Evolutionary conservation across 1,284 basidiomycete genomes (phyloP).

Genomic region (Hypsizygus ulmarius): DNA sequence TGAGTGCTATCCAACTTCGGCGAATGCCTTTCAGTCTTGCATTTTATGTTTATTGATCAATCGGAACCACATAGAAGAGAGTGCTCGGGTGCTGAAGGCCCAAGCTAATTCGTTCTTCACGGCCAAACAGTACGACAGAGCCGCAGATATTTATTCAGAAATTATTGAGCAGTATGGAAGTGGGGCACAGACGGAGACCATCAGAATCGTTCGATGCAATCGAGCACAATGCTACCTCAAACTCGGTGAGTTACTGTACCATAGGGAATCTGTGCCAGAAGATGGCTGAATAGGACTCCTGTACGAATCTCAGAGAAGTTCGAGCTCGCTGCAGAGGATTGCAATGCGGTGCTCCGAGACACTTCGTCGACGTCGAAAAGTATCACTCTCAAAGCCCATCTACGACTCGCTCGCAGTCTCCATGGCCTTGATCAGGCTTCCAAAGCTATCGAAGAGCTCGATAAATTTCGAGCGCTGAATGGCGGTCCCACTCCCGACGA

Average conservation of each 20-base stretch:
- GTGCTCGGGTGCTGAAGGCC: too few relatives aligned
- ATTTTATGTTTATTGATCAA: too few relatives aligned
- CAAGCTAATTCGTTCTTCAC: not conserved
- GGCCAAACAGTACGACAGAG: not conserved
- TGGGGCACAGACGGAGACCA: constrained; percentile 1
- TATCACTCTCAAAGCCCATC: constrained; percentile 14
- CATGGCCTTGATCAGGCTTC: not conserved
- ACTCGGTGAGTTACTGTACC: constrained; percentile 14
- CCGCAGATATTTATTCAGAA: not conserved
- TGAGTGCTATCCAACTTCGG: too few relatives aligned
- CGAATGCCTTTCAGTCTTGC: too few relatives aligned
- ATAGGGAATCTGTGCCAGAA: not conserved
- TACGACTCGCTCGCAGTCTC: not conserved
- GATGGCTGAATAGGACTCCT: not conserved
- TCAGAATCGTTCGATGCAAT: constrained; percentile 19
- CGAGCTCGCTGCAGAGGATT: too few relatives aligned
- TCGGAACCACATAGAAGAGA: too few relatives aligned
- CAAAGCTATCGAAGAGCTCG: not conserved
- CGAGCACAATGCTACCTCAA: constrained; percentile 21
- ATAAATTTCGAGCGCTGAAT: not conserved
- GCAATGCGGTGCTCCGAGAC: not conserved
- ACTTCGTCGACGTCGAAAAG: constrained; percentile 8
- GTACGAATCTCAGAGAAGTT: too few relatives aligned
- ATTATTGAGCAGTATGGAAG: not conserved
- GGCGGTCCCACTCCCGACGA: not conserved